Evolutionary conservation across 371 early-diverging fungal genomes (phyloP), one percentile per base, ranked within the genome.

Genomic region (Chytridium lagenaria): DNA sequence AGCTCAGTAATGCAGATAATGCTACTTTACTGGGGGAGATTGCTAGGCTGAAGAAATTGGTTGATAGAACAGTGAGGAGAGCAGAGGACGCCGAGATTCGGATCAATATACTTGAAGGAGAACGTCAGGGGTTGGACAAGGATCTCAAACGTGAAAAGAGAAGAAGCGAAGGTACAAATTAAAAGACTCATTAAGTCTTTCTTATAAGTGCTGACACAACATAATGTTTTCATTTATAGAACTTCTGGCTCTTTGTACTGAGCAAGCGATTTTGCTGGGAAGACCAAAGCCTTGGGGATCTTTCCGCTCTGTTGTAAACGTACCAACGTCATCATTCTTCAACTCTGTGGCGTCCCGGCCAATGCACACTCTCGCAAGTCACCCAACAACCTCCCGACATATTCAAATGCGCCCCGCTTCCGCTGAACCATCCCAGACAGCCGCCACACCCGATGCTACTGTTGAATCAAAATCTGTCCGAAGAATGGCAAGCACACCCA

Each of bases 41-140:
- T 36, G 30, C 61, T 15, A 3, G 61, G 23, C 26, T 61, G 30
- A 30, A 23, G 36, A 61, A 61, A 34, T 34, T 34, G 3, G 61
- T 61, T 3, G 61, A 61, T 61, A 28, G 61, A 16, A 37, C 61
- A 10, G 61, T 61, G 30, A 28, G 61, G 61, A 3, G 61, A 26
- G 61, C 61, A 7, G 61, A 61, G 36, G 61, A 61, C 23, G 61
- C 61, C 19, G 61, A 61, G 36, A 61, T 61, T 23, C 31, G 61
- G 61, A 16, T 61, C 2, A 2, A 3, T 5, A 61, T 61, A 33
- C 3, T 61, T 15, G 61, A 61, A 37, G 61, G 61, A 7, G 61
- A 61, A 34, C 3, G 61, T 33, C 36, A 37, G 61, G 34, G 12
- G 7, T 61, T 61, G 23, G 61, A 61, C 7, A 31, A 37, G 36